Evolutionary conservation across 257 asterid species (phyloP), one percentile per base, ranked within the genome.

Genomic region (Buddleja alternifolia): DNA sequence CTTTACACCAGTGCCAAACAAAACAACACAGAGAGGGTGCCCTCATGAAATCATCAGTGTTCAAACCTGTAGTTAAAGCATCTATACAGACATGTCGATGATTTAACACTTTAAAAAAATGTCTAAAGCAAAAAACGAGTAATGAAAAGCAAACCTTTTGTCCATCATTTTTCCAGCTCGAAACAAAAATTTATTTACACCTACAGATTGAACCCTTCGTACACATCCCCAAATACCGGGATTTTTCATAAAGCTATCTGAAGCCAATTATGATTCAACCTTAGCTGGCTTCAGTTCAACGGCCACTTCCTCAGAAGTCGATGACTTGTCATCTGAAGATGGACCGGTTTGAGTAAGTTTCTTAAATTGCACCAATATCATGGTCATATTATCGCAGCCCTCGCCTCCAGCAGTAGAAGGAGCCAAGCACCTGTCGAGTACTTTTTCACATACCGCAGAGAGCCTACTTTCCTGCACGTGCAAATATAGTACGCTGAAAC

Each of bases 311-410:
- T 29, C 57, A 36, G 67, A 7, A 2, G 48, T 63, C 0, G 58
- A 60, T 46, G 81, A 70, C 6, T 72, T 70, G 16, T 73, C 78
- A 7, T 25, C 32, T 11, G 73, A 50, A 37, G 65, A 37, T 53
- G 67, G 48, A 7, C 47, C 67, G 11, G 76, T 44, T 11, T 66
- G 46, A 7, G 61, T 37, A 21, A 70, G 52, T 71, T 89, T 91
- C 85, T 81, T 82, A 61, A 91, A 86, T 44, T 91, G 95, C 59
- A 91, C 97, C 78, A 91, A 17, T 52, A 91, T 89, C 96, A 91
- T 91, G 20, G 97, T 89, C 97, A 91, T 91, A 88, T 91, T 91
- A 70, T 91, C 97, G 41, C 97, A 91, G 59, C 97, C 97, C 81
- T 89, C 96, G 6, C 93, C 97, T 66, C 83, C 84, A 15, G 86